Percentiles rank a stretch among this genome's conserved stretches.
These are phyloP conservation scores for Lolium rigidum DNA, from an alignment of 176 grass and related monocot genomes.

Conservation along the genomic window DNA sequence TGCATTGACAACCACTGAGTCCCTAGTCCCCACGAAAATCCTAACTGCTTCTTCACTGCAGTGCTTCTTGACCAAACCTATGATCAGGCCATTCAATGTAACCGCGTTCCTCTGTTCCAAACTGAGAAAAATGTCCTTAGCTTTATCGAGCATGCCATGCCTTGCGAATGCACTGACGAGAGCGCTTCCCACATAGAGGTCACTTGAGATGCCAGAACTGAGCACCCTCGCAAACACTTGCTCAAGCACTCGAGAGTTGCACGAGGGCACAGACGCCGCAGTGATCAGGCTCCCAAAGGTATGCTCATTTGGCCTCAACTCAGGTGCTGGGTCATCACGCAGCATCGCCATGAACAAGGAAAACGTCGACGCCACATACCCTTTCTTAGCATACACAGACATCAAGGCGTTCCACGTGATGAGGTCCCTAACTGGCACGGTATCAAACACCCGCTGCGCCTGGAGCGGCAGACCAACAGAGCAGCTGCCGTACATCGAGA, in stretches of 20 bases:
- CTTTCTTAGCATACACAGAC: conserved; percentile 73
- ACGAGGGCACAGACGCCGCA: conserved; percentile 46
- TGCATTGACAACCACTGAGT: conserved; percentile 43
- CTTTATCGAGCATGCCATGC: conserved; percentile 60
- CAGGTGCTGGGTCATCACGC: conserved; percentile 24
- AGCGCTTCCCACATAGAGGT: conserved; percentile 78
- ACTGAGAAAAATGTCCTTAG: conserved; percentile 63
- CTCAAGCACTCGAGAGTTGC: conserved; percentile 45
- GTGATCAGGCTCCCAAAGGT: conserved; percentile 82
- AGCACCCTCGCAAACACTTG: conserved; percentile 61
- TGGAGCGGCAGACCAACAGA: conserved; percentile 30
- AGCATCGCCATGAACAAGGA: conserved; percentile 61
- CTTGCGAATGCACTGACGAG: conserved; percentile 77
- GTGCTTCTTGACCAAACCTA: conserved; percentile 63
- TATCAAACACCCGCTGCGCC: conserved; percentile 64
- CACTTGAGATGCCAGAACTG: conserved; percentile 62
- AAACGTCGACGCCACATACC: conserved; percentile 55
- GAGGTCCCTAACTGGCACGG: conserved; percentile 38
- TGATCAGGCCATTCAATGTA: conserved; percentile 79
- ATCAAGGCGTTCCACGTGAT: conserved; percentile 87
- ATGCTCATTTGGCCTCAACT: conserved; percentile 59
- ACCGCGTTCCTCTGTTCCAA: conserved; percentile 76
- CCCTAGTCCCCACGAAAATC: conserved; percentile 57
- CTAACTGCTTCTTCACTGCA: conserved; percentile 68
- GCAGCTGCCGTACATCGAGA: conserved; percentile 75